Evolutionary conservation across 2,329 filamentous ascomycete genomes (phyloP).

Genomic region (Penicillium corylophilum): DNA sequence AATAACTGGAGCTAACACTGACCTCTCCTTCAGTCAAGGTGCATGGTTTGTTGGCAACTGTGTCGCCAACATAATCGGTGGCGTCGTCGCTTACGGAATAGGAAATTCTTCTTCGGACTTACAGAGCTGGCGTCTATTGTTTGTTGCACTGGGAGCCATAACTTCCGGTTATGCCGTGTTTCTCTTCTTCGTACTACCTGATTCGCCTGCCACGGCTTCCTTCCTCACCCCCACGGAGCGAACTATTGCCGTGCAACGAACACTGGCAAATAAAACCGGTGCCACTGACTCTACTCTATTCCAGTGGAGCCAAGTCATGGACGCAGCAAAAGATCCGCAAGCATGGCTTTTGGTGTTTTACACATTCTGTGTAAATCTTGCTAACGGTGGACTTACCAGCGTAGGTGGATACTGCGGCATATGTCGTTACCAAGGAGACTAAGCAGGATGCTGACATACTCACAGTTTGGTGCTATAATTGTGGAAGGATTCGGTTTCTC

Average conservation of each 20-base stretch:
- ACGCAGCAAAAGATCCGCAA: background rate
- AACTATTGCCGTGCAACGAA: background rate
- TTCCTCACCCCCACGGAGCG: background rate
- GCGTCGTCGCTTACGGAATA: no score
- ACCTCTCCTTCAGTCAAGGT: background rate
- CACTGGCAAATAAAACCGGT: background rate
- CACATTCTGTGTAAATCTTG: constrained; percentile 16
- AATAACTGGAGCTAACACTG: background rate
- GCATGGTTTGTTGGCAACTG: no score
- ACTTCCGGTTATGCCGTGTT: constrained; percentile 1
- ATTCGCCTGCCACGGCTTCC: background rate
- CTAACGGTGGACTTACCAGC: constrained; percentile 16
- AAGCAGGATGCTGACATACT: background rate
- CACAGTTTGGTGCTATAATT: background rate
- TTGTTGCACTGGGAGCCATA: background rate
- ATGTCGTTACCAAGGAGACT: background rate
- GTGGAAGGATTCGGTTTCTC: constrained; percentile 2
- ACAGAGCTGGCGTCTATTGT: constrained; percentile 1
- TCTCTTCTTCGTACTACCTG: background rate
- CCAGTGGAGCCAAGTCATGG: constrained; percentile 1
- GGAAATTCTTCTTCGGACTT: constrained; percentile 16
- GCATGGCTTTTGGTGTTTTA: constrained; percentile 15
- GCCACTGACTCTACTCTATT: background rate
- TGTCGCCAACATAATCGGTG: no score
- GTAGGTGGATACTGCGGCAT: background rate